A percentile compares a stretch with the other conserved stretches of the same genome.
These are phyloP conservation scores for Xanthoparmelia taractica DNA, from an alignment of 495 filamentous ascomycete genomes.

Conservation along the genomic window DNA sequence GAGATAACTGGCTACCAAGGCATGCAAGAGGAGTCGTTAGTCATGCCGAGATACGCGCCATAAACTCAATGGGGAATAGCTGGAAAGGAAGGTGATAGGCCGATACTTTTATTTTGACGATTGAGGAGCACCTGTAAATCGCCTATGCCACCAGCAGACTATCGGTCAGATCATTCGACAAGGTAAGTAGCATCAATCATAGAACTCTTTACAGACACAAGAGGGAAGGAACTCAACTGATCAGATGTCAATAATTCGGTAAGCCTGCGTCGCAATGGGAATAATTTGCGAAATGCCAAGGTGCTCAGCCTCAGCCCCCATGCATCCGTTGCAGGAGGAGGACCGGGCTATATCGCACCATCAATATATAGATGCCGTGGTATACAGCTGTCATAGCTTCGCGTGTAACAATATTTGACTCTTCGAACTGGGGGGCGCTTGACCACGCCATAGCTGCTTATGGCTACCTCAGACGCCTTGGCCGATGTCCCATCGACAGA, in stretches of 20 bases:
- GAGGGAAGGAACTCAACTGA: neutral
- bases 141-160: no score
- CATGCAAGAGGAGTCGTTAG: neutral
- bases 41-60: no score
- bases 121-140: no score
- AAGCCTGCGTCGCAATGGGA: no score
- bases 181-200: no score
- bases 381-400: neutral
- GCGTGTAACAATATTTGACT: neutral
- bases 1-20: neutral
- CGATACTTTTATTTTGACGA: no score
- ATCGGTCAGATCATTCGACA: no score
- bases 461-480: neutral
- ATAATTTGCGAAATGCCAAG: neutral
- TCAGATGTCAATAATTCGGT: no score
- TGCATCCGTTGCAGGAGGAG: no score
- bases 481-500: neutral
- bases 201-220: no score
- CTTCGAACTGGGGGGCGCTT: neutral
- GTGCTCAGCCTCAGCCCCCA: neutral
- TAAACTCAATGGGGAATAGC: neutral
- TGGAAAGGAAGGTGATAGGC: neutral
- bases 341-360: neutral
- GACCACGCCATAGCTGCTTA: neutral
- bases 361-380: neutral